Conservation (phyloP, 2,329 filamentous ascomycete genomes). For the Pestalotiopsis sp. region DNA sequence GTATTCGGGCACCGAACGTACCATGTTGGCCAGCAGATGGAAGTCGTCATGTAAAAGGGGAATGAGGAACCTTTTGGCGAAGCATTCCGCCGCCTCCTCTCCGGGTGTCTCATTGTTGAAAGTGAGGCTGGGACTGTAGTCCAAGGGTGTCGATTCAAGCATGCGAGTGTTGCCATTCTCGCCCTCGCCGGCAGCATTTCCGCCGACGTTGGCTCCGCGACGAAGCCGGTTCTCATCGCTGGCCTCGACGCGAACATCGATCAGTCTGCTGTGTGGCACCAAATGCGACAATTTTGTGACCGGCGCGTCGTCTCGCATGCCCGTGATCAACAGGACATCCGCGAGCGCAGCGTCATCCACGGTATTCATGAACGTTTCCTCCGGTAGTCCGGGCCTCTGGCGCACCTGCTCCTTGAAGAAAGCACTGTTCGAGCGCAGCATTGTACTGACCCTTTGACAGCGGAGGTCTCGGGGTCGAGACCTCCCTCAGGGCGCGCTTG, state of each 20-base stretch:
- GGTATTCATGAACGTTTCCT: conserved; percentile 53
- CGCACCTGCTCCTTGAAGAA: conserved; percentile 52
- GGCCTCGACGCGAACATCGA: conserved; percentile 54
- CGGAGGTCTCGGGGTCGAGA: conserved; percentile 28
- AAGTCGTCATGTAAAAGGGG: conserved; percentile 50
- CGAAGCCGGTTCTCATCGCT: conserved; percentile 38
- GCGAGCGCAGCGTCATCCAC: conserved; percentile 42
- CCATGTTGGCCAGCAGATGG: conserved; percentile 50
- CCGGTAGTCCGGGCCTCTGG: conserved; percentile 45
- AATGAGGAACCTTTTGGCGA: conserved; percentile 44
- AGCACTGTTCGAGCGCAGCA: conserved; percentile 44
- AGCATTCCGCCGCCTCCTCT: conserved; percentile 36
- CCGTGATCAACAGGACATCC: conserved; percentile 63
- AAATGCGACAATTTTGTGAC: conserved; percentile 55
- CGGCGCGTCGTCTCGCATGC: conserved; percentile 64
- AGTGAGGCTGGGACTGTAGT: conserved; percentile 43
- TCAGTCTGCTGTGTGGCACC: conserved; percentile 49
- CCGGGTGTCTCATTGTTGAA: conserved; percentile 56
- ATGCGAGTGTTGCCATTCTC: conserved; percentile 22
- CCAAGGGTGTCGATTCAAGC: conserved; percentile 24
- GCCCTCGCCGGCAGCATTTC: conserved; percentile 14
- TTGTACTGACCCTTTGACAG: conserved; percentile 53
- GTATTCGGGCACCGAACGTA: conserved; percentile 48
- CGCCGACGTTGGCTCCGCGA: conserved; percentile 27
- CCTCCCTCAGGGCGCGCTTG: conserved; percentile 41